A percentile compares a stretch with the other conserved stretches of the same genome.
Evolutionary conservation across 768 basidiomycete genomes (phyloP).

Genomic region (Lactarius deliciosus): DNA sequence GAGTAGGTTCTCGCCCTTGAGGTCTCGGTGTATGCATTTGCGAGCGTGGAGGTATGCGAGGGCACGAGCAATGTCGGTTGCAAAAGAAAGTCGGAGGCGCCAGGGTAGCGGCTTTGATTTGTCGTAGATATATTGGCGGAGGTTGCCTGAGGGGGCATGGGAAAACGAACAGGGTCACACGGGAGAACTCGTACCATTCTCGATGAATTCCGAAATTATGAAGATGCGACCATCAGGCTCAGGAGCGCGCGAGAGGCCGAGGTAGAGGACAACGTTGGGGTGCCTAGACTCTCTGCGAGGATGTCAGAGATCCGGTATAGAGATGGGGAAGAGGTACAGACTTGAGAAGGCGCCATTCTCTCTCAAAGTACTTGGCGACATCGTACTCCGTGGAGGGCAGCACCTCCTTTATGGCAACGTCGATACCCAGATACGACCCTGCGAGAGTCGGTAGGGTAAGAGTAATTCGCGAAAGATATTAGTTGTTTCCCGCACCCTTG

Average conservation of each 20-base stretch:
- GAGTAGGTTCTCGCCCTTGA: conserved; percentile 98
- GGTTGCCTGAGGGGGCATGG: conserved; percentile 50
- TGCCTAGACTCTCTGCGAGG: conserved; percentile 72
- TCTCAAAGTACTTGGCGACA: conserved; percentile 95
- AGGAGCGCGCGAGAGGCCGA: conserved; percentile 83
- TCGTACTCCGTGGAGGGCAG: conserved; percentile 90
- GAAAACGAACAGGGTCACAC: background rate
- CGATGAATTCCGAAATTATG: conserved; percentile 94
- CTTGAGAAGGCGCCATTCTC: conserved; percentile 99
- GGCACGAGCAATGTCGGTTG: conserved; percentile 90
- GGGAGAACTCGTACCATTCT: conserved; percentile 51
- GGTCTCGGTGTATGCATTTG: conserved; percentile 84
- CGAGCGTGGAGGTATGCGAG: conserved; percentile 97
- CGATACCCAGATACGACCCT: conserved; percentile 92
- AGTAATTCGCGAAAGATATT: conserved; percentile 30
- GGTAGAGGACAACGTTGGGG: conserved; percentile 90
- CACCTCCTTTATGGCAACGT: conserved; percentile 96
- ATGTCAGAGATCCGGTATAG: conserved; percentile 21
- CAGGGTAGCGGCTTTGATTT: conserved; percentile 83
- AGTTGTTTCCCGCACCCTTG: conserved; percentile 55
- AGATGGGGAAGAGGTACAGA: conserved; percentile 33
- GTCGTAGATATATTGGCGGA: conserved; percentile 88
- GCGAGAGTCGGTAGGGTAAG: background rate
- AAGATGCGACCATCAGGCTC: conserved; percentile 81
- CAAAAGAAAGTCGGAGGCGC: conserved; percentile 91